Evolutionary conservation across 306 rosid species (phyloP), one percentile per base, ranked within the genome.

Genomic region (Gillenia trifoliata): DNA sequence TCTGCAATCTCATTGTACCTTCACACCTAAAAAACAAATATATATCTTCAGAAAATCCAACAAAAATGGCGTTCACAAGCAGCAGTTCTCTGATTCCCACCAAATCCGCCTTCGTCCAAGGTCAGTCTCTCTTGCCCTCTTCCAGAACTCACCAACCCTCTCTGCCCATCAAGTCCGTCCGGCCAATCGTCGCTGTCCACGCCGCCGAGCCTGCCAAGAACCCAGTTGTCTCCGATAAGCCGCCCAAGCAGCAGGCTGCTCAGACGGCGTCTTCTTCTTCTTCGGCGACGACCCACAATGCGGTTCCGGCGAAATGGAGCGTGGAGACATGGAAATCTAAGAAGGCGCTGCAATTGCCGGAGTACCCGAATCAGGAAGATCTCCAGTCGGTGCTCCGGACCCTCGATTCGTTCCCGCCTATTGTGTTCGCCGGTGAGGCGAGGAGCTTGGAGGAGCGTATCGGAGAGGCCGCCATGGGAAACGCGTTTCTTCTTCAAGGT

Each of bases 341-440:
- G 86, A 90, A 86, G 85, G 99, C 99, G 23, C 82, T 90, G 3
- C 99, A 94, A 77, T 78, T 84, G 23, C 99, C 99, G 0, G 99
- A 94, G 26, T 94, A 94, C 81, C 99, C 99, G 20, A 83, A 70
- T 50, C 80, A 77, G 76, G 93, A 82, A 55, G 99, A 86, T 17
- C 85, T 94, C 1, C 86, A 92, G 0, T 68, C 93, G 49, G 99
- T 94, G 30, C 93, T 94, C 9, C 52, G 30, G 26, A 94, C 99
- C 6, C 79, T 94, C 31, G 99, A 94, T 0, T 85, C 87, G 15
- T 94, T 94, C 82, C 99, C 99, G 8, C 99, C 99, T 13, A 90
- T 94, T 40, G 99, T 94, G 23, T 94, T 94, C 72, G 96, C 99
- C 6, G 99, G 99, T 0, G 99, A 94, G 81, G 99, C 99, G 0